These are phyloP conservation scores for Oenanthe sinensis DNA, from an alignment of 129 eudicot genomes.

Conservation along the genomic window DNA sequence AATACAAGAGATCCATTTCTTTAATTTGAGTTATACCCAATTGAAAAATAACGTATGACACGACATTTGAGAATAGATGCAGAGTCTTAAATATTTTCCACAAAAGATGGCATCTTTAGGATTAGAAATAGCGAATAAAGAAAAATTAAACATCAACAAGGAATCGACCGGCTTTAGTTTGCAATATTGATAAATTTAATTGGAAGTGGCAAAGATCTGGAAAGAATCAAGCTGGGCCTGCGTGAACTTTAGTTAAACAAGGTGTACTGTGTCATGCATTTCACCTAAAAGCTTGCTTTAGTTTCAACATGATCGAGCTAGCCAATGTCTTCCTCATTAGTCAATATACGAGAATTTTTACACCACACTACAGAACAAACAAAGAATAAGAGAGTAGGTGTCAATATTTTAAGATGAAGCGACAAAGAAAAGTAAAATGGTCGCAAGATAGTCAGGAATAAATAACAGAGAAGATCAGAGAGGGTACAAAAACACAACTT, in stretches of 20 bases:
- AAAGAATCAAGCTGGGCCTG: background rate
- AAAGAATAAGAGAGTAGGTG: slow-evolving; percentile 18
- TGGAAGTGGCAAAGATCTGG: background rate
- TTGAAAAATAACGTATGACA: too few species aligned
- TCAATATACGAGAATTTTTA: background rate
- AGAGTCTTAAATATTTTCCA: too few species aligned
- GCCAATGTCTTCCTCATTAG: background rate
- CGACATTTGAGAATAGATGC: too few species aligned
- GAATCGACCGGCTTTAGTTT: too few species aligned
- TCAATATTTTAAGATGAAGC: slow-evolving; percentile 33
- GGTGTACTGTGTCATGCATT: background rate
- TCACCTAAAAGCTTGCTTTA: slow-evolving; percentile 2
- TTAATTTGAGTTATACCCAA: too few species aligned
- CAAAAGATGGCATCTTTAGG: too few species aligned
- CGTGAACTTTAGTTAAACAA: background rate
- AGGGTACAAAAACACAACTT: slow-evolving; percentile 38
- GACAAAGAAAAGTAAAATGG: slow-evolving; percentile 24
- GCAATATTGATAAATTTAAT: too few species aligned
- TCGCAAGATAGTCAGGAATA: slow-evolving; percentile 31
- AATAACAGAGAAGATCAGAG: slow-evolving; percentile 15
- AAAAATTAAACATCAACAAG: too few species aligned
- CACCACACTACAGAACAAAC: background rate
- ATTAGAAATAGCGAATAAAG: too few species aligned
- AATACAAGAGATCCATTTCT: too few species aligned
- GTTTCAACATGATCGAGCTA: background rate